phyloP scores from a whole-genome alignment of 768 basidiomycete genomes.

The Russula dissimulans region DNA sequence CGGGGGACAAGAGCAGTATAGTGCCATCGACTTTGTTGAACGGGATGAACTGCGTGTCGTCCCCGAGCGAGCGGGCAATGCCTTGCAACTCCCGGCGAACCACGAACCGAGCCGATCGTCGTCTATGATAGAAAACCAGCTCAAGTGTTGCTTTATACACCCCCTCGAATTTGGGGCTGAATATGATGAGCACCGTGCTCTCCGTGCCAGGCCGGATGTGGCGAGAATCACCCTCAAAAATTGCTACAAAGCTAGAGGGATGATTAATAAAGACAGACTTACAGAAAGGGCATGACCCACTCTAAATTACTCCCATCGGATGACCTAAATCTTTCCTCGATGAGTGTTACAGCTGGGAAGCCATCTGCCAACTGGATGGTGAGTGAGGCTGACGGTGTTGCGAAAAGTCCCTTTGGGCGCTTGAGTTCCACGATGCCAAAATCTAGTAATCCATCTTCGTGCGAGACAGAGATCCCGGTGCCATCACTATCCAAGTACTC shows the following conservation, averaged over 20 bases:
- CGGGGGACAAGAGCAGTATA: not conserved
- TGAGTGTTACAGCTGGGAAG: constrained; percentile 6
- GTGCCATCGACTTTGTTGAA: not conserved
- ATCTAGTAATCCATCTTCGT: constrained; percentile 31
- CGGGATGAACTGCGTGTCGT: not conserved
- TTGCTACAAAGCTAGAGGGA: constrained; percentile 1
- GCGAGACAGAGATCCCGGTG: constrained; percentile 29
- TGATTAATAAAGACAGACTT: not conserved
- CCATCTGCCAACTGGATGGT: constrained; percentile 15
- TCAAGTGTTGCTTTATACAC: constrained; percentile 3
- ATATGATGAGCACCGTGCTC: not conserved
- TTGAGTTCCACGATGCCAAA: constrained; percentile 42
- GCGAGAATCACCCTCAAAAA: not conserved
- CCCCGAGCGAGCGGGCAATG: constrained; percentile 6
- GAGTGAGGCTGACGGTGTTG: constrained; percentile 1
- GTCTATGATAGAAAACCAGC: constrained; percentile 4
- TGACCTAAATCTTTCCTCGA: not conserved
- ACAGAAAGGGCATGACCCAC: not conserved
- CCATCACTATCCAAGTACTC: constrained; percentile 38
- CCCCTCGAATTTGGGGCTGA: constrained; percentile 9
- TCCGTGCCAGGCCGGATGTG: not conserved
- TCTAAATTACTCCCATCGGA: not conserved
- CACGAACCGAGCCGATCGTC: not conserved
- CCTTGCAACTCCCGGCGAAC: not conserved
- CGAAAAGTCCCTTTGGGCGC: constrained; percentile 21